Evolutionary conservation across 1,139 yeast species (phyloP).

Genomic region (Saccharomyces hybrid): DNA sequence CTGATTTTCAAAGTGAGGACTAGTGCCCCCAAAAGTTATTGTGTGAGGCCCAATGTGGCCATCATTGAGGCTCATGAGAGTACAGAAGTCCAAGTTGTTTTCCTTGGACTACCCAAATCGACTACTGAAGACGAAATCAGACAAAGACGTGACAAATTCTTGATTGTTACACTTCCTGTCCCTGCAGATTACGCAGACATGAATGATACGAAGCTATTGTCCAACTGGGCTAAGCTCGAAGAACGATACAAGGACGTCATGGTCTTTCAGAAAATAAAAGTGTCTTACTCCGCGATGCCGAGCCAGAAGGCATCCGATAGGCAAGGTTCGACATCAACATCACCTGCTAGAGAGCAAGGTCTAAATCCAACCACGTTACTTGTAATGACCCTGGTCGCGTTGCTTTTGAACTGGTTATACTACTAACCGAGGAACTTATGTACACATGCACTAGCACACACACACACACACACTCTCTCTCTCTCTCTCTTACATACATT

Average conservation of each 20-base stretch:
- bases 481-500: too few species aligned
- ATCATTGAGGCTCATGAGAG: constrained; percentile 66
- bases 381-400: constrained; percentile 47
- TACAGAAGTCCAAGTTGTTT: constrained; percentile 66
- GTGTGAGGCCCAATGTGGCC: constrained; percentile 92
- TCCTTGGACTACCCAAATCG: constrained; percentile 72
- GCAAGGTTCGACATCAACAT: background rate
- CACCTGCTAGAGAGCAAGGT: background rate
- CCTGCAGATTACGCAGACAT: constrained; percentile 35
- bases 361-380: constrained; percentile 42
- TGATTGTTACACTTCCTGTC: constrained; percentile 69
- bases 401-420: constrained; percentile 52
- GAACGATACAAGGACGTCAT: constrained; percentile 48
- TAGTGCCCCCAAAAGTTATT: constrained; percentile 90
- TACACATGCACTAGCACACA: too few species aligned
- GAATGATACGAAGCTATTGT: constrained; percentile 37
- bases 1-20: constrained; percentile 93
- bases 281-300: constrained; percentile 41
- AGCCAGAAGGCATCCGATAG: constrained; percentile 1
- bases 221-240: constrained; percentile 61
- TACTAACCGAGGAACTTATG: constrained; percentile 30
- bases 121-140: constrained; percentile 48
- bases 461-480: too few species aligned
- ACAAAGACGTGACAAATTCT: constrained; percentile 83
- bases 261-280: constrained; percentile 69